Percentiles rank a stretch among this genome's conserved stretches.
Conservation (phyloP, 1,139 yeast genomes). For the Geotrichum fermentans region DNA sequence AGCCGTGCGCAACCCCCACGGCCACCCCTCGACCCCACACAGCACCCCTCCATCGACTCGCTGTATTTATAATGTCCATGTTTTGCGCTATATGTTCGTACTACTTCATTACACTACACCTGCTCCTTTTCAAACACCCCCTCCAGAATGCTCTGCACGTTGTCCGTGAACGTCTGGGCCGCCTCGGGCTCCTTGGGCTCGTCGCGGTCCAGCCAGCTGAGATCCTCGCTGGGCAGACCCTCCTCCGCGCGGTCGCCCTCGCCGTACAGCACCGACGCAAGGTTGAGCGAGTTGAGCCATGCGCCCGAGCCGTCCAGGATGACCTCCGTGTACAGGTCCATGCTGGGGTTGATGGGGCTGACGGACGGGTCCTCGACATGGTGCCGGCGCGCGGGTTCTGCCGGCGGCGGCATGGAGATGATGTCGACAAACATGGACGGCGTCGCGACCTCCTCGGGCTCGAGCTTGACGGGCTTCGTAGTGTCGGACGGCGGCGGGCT, state of each 20-base stretch:
- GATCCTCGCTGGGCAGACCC: too few relatives aligned
- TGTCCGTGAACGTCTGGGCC: neutral
- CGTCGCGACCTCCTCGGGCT: neutral
- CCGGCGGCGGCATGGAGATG: neutral
- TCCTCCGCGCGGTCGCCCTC: neutral
- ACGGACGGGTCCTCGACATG: neutral
- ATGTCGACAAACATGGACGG: neutral
- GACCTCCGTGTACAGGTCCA: slow-evolving; percentile 3
- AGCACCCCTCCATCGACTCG: too few relatives aligned
- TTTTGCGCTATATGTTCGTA: too few relatives aligned
- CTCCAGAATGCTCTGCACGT: slow-evolving; percentile 12
- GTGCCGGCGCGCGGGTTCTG: neutral
- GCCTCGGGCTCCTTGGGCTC: neutral
- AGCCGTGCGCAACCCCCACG: too few relatives aligned
- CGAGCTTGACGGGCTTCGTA: neutral
- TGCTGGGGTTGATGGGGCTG: neutral
- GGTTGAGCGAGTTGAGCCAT: slow-evolving; percentile 19
- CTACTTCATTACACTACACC: too few relatives aligned
- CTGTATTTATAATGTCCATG: too few relatives aligned
- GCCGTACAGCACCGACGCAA: neutral
- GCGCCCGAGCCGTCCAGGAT: slow-evolving; percentile 19
- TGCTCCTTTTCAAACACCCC: too few relatives aligned
- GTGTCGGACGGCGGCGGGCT: neutral
- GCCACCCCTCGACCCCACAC: too few relatives aligned
- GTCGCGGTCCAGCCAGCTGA: neutral